phyloP scores from a whole-genome alignment of 179 eudicot species.

The Kewa caespitosa region DNA sequence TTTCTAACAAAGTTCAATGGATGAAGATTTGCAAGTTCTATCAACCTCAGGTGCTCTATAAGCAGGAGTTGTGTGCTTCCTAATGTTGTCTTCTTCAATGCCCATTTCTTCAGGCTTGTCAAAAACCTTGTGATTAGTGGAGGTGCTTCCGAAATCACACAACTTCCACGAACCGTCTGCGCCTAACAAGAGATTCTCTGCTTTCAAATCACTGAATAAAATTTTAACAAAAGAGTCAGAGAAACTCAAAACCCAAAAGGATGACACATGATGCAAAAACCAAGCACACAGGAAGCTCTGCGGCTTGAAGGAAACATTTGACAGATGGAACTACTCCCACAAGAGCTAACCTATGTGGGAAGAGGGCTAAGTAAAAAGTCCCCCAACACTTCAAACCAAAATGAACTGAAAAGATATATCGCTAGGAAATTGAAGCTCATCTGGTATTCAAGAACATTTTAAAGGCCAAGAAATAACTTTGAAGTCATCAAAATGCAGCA shows the following conservation, averaged over 20 bases:
- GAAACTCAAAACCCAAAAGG: background rate
- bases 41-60: slow-evolving; percentile 97
- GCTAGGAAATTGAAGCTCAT: background rate
- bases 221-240: slow-evolving; percentile 13
- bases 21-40: slow-evolving; percentile 19
- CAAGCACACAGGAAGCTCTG: no score
- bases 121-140: slow-evolving; percentile 91
- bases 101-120: slow-evolving; percentile 99
- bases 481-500: background rate
- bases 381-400: background rate
- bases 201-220: slow-evolving; percentile 82
- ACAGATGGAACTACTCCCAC: background rate
- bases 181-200: slow-evolving; percentile 87
- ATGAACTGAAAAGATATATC: background rate
- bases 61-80: slow-evolving; percentile 98
- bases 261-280: background rate
- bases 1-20: background rate
- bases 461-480: background rate
- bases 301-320: background rate
- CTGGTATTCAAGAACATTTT: background rate
- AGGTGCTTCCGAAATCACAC: slow-evolving; percentile 95
- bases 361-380: background rate
- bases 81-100: slow-evolving; percentile 91
- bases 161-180: slow-evolving; percentile 91
- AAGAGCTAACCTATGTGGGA: background rate